Evolutionary conservation across 768 basidiomycete species (phyloP), one percentile per base, ranked within the genome.

Genomic region (Leccinum subgranulosum): DNA sequence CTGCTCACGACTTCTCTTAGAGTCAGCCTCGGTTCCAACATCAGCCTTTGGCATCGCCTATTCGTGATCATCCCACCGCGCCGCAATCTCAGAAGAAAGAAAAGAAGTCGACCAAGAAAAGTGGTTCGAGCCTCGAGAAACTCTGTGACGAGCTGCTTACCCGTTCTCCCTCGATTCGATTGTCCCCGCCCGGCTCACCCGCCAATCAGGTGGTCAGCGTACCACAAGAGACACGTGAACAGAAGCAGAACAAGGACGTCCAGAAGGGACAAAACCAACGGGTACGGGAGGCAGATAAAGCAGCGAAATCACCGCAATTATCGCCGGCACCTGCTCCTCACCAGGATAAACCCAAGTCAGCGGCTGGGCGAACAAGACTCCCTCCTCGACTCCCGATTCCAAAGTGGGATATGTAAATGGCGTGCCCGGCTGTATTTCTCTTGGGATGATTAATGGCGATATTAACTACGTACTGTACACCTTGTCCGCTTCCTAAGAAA

Each of bases 381-480:
- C 71, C 70, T 19, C 64, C 69, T 53, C 68, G 72, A 9, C 62
- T 39, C 10, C 72, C 70, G 12, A 70, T 72, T 45, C 70, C 70
- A 23, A 72, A 68, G 56, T 72, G 70, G 70, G 69, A 69, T 23
- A 10, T 57, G 14, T 70, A 47, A 28, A 46, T 8, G 19, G n/a
- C 19, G 4, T 21, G 48, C 25, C 14, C 10, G 2, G 10, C 19
- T 5, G 12, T 31, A 19, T 47, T 57, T 43, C 23, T 41, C 25
- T 28, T 25, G 33, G 34, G 36, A 55, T 43, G 41, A 23, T 43
- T 12, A 56, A 31, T 23, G 14, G 14, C 6, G 49, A 53, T 28
- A 21, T 29, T 19, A 21, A 55, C 33, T 27, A 17, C n/a, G 34
- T 55, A 21, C 14, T n/a, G 21, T 49, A 41, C 10, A 41, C 39